These are phyloP conservation scores for Blastobotrys aristatus DNA, from an alignment of 1,139 yeast genomes.

Conservation along the genomic window DNA sequence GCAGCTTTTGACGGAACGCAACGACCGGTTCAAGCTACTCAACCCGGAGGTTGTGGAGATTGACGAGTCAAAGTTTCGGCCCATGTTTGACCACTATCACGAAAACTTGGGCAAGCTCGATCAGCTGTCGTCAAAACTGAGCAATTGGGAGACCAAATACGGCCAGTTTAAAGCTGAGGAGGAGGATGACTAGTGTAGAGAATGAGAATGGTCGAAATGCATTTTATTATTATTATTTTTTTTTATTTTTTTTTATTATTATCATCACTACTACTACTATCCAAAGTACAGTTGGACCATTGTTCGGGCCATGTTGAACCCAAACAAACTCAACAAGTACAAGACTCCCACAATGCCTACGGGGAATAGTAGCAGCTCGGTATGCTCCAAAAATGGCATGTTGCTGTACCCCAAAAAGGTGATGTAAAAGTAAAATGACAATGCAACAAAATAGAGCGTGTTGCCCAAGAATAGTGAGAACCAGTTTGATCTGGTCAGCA, in stretches of 20 bases:
- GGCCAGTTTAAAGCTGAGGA: slow-evolving; percentile 39
- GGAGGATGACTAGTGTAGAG: background rate
- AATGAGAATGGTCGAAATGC: background rate
- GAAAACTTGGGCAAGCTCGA: slow-evolving; percentile 65
- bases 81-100: slow-evolving; percentile 46
- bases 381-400: slow-evolving; percentile 66
- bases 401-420: slow-evolving; percentile 87
- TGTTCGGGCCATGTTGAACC: slow-evolving; percentile 64
- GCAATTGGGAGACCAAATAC: slow-evolving; percentile 72
- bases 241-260: background rate
- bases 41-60: slow-evolving; percentile 7
- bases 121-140: slow-evolving; percentile 57
- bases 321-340: slow-evolving; percentile 48
- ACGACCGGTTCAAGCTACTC: slow-evolving; percentile 16
- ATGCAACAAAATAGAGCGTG: slow-evolving; percentile 64
- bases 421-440: slow-evolving; percentile 69
- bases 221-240: slow-evolving; percentile 6
- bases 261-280: slow-evolving; percentile 14
- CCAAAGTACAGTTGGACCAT: slow-evolving; percentile 66
- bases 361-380: slow-evolving; percentile 52
- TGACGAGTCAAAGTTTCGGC: slow-evolving; percentile 29
- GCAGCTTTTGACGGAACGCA: slow-evolving; percentile 39
- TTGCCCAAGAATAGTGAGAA: slow-evolving; percentile 69
- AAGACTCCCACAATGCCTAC: slow-evolving; percentile 53
- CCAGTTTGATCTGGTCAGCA: slow-evolving; percentile 60